Conservation (phyloP, 352 stramenopile genomes). For the Pythium aquatile region DNA sequence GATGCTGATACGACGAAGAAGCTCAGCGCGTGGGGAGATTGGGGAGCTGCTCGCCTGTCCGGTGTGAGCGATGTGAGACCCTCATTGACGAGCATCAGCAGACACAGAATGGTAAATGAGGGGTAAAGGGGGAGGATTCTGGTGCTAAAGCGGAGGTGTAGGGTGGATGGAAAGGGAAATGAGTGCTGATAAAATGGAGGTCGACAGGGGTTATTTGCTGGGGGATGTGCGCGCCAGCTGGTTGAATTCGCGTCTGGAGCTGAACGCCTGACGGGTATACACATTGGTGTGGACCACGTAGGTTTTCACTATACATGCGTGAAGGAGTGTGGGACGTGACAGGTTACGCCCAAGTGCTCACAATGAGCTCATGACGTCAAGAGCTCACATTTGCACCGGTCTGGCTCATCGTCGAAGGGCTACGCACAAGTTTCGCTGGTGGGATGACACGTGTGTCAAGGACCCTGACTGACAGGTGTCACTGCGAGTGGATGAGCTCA, state of each 20-base stretch:
- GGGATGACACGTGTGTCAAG: too few relatives aligned
- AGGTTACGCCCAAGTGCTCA: too few relatives aligned
- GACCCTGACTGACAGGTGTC: too few relatives aligned
- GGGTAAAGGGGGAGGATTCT: background rate
- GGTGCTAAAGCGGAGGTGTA: background rate
- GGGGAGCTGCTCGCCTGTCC: background rate
- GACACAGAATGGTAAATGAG: background rate
- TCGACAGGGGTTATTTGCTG: background rate
- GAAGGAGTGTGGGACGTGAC: too few relatives aligned
- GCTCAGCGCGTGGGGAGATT: too few relatives aligned
- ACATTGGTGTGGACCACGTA: background rate
- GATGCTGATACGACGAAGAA: too few relatives aligned
- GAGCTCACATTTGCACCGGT: too few relatives aligned
- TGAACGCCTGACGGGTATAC: constrained; percentile 8
- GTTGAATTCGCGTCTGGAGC: constrained; percentile 11
- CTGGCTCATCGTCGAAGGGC: too few relatives aligned
- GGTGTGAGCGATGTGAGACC: too few relatives aligned
- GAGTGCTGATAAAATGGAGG: constrained; percentile 2
- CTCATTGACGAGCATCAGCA: constrained; percentile 2
- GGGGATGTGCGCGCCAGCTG: constrained; percentile 5
- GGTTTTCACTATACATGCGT: constrained; percentile 1
- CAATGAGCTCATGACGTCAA: too few relatives aligned
- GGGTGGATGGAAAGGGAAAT: background rate
- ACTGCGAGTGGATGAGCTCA: too few relatives aligned
- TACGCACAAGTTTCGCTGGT: background rate